Evolutionary conservation across 495 filamentous ascomycete genomes (phyloP).

Genomic region (Aspergillus leporis): DNA sequence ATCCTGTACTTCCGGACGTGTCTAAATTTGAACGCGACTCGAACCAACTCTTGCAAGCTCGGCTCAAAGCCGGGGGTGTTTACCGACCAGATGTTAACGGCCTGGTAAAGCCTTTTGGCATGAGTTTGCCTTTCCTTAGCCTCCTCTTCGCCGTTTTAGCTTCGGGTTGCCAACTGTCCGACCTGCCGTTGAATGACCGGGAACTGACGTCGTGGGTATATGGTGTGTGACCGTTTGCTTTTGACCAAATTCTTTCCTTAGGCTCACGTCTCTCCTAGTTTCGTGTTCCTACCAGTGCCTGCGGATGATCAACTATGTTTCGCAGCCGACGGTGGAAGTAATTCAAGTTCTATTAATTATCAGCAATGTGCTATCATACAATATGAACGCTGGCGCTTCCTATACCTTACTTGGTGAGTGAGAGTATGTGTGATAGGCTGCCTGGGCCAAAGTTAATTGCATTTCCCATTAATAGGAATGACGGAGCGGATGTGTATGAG

Average conservation of each 20-base stretch:
- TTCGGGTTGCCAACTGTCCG: slow-evolving; percentile 76
- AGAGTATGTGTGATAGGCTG: background rate
- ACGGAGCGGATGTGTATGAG: slow-evolving; percentile 60
- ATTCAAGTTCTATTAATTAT: slow-evolving; percentile 61
- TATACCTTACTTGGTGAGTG: slow-evolving; percentile 57
- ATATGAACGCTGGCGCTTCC: slow-evolving; percentile 64
- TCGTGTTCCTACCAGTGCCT: slow-evolving; percentile 65
- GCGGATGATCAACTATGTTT: slow-evolving; percentile 62
- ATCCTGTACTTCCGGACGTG: slow-evolving; percentile 74
- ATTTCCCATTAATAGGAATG: slow-evolving; percentile 41
- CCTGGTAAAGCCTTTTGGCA: slow-evolving; percentile 44
- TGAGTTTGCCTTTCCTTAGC: slow-evolving; percentile 41
- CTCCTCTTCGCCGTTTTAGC: slow-evolving; percentile 76
- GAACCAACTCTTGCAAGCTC: slow-evolving; percentile 65
- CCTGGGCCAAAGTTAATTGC: slow-evolving; percentile 6
- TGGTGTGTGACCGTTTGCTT: slow-evolving; percentile 27
- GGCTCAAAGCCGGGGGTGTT: slow-evolving; percentile 50
- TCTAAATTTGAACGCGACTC: slow-evolving; percentile 65
- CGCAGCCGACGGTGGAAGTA: slow-evolving; percentile 54
- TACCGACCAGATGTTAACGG: slow-evolving; percentile 40
- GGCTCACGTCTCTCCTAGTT: slow-evolving; percentile 31
- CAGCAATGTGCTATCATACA: slow-evolving; percentile 61
- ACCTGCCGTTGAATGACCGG: slow-evolving; percentile 57
- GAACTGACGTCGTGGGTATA: slow-evolving; percentile 64
- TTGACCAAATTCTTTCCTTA: background rate